phyloP scores from a whole-genome alignment of 352 stramenopile species.

The Aphanomyces astaci region DNA sequence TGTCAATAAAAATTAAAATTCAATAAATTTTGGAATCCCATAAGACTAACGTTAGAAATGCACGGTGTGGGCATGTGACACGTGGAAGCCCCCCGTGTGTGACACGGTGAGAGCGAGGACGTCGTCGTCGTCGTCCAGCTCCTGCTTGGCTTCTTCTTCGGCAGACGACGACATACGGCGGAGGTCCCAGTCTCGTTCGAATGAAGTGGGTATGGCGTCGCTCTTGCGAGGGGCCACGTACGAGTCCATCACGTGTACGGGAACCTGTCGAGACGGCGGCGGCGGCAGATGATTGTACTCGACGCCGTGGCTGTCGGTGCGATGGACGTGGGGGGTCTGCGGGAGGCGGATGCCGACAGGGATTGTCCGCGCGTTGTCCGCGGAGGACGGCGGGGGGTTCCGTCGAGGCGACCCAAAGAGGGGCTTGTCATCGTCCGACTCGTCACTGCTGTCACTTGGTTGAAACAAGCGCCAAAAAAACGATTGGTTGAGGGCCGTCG shows the following conservation, averaged over 20 bases:
- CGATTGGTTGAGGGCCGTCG: too few species aligned
- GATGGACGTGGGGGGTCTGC: neutral
- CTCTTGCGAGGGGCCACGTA: neutral
- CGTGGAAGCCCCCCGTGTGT: neutral
- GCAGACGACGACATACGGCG: too few species aligned
- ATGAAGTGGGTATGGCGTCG: neutral
- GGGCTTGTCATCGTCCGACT: neutral
- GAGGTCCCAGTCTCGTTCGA: constrained; percentile 12
- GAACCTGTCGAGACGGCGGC: neutral
- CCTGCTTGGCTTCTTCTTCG: constrained; percentile 14
- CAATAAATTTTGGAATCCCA: too few species aligned
- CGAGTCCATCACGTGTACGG: neutral
- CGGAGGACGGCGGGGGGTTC: neutral
- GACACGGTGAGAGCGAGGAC: neutral
- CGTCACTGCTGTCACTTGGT: neutral
- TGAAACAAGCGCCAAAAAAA: neutral
- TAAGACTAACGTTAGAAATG: neutral
- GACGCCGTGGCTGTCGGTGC: neutral
- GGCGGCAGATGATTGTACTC: neutral
- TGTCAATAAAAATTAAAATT: constrained; percentile 8
- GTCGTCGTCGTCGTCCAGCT: constrained; percentile 1
- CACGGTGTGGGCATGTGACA: neutral
- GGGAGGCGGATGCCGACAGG: neutral
- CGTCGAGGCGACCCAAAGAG: neutral
- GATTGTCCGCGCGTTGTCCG: too few species aligned